Evolutionary conservation across 495 filamentous ascomycete species (phyloP).

Genomic region (Penicillium roqueforti): DNA sequence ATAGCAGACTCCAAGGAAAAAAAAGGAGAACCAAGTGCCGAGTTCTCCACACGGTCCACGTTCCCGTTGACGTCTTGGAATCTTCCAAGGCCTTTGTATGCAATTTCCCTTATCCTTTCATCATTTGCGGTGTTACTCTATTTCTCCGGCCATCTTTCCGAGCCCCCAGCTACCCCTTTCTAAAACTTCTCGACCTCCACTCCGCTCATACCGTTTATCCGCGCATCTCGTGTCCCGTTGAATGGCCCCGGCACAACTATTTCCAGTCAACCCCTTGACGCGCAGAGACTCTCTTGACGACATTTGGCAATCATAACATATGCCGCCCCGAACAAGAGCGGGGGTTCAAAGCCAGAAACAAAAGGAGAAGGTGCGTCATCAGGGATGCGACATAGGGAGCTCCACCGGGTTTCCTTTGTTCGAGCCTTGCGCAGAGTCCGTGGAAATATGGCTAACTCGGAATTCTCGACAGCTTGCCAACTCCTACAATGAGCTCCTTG

Average conservation of each 20-base stretch:
- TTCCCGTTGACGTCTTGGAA: conserved; percentile 27
- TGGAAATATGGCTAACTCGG: conserved; percentile 19
- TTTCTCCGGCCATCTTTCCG: not conserved
- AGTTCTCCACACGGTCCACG: conserved; percentile 28
- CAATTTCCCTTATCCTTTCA: conserved; percentile 4
- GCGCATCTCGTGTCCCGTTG: conserved; percentile 14
- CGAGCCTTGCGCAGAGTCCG: conserved; percentile 3
- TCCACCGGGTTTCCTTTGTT: not conserved
- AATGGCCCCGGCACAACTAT: conserved; percentile 19
- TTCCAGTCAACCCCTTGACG: conserved; percentile 17
- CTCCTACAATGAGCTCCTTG: conserved; percentile 92
- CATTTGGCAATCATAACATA: conserved; percentile 39
- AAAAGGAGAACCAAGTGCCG: conserved; percentile 16
- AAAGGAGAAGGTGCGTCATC: conserved; percentile 76
- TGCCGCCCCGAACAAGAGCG: conserved; percentile 69
- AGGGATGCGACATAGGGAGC: not conserved
- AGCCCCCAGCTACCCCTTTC: not conserved
- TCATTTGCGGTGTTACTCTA: not conserved
- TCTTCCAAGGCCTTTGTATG: conserved; percentile 11
- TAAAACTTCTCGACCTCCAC: conserved; percentile 3
- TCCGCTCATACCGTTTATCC: conserved; percentile 2
- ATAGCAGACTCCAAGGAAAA: not conserved
- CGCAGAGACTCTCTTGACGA: conserved; percentile 27
- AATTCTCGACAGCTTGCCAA: conserved; percentile 69
- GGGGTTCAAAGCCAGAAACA: conserved; percentile 89